phyloP scores from a whole-genome alignment of 768 basidiomycete species.

The Boletus edulis region DNA sequence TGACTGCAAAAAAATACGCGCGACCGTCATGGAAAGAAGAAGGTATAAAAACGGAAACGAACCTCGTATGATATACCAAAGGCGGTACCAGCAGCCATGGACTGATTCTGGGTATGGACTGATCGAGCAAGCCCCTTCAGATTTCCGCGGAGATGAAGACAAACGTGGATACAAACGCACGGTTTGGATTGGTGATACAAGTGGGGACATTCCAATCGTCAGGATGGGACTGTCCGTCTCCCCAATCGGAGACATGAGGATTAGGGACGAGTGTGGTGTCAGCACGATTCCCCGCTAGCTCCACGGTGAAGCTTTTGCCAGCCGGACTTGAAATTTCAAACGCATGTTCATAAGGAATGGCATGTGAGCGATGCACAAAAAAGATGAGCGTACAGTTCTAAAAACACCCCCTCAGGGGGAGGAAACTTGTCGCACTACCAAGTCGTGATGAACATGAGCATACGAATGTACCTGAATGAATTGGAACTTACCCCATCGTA shows the following conservation, averaged over 20 bases:
- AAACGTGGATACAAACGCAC: slow-evolving; percentile 3
- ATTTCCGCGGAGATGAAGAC: neutral
- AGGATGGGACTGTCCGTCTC: slow-evolving; percentile 2
- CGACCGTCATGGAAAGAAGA: neutral
- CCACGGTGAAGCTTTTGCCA: neutral
- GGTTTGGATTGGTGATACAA: slow-evolving; percentile 7
- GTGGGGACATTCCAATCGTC: neutral
- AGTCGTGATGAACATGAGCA: neutral
- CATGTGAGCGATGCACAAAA: neutral
- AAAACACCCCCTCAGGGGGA: neutral
- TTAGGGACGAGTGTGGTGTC: neutral
- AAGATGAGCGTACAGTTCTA: slow-evolving; percentile 10
- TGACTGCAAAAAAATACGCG: neutral
- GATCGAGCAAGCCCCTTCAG: neutral
- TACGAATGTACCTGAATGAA: neutral
- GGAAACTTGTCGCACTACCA: slow-evolving; percentile 1
- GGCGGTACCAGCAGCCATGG: slow-evolving; percentile 7
- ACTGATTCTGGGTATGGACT: slow-evolving; percentile 16
- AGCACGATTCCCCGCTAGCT: slow-evolving; percentile 7
- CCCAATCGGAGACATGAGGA: neutral
- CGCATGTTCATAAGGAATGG: neutral
- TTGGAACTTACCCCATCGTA: neutral
- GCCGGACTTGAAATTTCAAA: neutral
- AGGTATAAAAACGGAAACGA: neutral
- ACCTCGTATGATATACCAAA: slow-evolving; percentile 14